Base-by-base conservation (phyloP, 2,329 filamentous ascomycete genomes). In the Metarhizium sp. region DNA sequence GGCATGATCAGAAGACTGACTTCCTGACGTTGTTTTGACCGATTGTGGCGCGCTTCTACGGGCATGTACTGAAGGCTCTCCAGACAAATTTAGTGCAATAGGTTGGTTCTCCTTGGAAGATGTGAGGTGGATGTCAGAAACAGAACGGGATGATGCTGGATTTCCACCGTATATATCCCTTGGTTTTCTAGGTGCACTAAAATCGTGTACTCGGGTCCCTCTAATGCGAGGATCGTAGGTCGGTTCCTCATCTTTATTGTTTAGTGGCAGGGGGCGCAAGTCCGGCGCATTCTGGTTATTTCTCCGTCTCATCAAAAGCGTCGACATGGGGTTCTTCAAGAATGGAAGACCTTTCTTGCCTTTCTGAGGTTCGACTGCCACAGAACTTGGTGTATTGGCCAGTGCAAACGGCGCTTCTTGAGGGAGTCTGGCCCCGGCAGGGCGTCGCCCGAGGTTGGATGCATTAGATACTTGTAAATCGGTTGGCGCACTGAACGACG, bases 121-220 rank as follows among this genome's bases (percentile, higher is more conserved):
- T 29, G 32, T 25, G 47, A 50, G 42, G 13, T 29, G 14, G n/a
- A 25, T 45, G 25, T 54, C 52, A 16, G 55, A 54, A 32, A 20
- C 30, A 36, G 20, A 42, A n/a, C 45, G 45, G 11, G 45, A 48
- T 16, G 45, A 30, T 48, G 7, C 45, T 6, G 45, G 45, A n/a
- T 48, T 43, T 14, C 36, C 32, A 30, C 18, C 6, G 7, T 29
- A 48, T 49, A 52, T 36, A 45, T 50, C 51, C 25, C 49, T 53
- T 42, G 51, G 45, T 43, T 56, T 75, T 51, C 81, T 73, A 1
- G 82, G 83, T 0, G 80, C 81, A 62, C 82, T 86, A 62, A 85
- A 87, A 66, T 84, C 84, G 64, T 87, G 85, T 51, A 86, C 77
- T 50, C 77, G 74, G 7, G 80, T 87, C 51, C 81, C 85, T 62